Conservation (phyloP, 1,139 yeast genomes). For the Torulaspora pretoriensis region DNA sequence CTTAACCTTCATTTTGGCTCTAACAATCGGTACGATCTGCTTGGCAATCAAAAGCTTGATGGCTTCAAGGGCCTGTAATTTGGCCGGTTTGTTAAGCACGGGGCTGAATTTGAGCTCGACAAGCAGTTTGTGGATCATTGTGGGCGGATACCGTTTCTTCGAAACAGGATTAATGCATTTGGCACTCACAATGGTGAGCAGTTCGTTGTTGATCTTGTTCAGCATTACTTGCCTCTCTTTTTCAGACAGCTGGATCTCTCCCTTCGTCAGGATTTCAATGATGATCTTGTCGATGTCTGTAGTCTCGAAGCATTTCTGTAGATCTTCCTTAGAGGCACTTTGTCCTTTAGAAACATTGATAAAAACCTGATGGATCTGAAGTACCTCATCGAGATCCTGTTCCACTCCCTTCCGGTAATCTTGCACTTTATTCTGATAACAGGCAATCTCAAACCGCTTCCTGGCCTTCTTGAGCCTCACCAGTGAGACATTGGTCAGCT, state of each 20-base stretch:
- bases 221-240: slow-evolving; percentile 81
- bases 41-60: slow-evolving; percentile 69
- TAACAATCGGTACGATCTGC: slow-evolving; percentile 85
- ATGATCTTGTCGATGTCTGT: slow-evolving; percentile 72
- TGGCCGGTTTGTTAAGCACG: slow-evolving; percentile 74
- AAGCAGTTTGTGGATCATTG: slow-evolving; percentile 87
- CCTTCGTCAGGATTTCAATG: slow-evolving; percentile 75
- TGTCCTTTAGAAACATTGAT: slow-evolving; percentile 91
- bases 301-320: slow-evolving; percentile 68
- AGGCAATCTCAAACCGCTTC: slow-evolving; percentile 89
- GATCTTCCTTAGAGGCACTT: slow-evolving; percentile 85
- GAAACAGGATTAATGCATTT: slow-evolving; percentile 89
- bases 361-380: slow-evolving; percentile 94
- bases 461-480: slow-evolving; percentile 88
- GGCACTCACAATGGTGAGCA: slow-evolving; percentile 76
- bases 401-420: slow-evolving; percentile 88
- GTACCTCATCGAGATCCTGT: slow-evolving; percentile 89
- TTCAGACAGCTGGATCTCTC: slow-evolving; percentile 91
- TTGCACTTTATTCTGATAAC: slow-evolving; percentile 94
- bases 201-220: slow-evolving; percentile 75
- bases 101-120: slow-evolving; percentile 77
- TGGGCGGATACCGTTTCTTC: slow-evolving; percentile 87
- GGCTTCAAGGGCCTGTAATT: slow-evolving; percentile 88
- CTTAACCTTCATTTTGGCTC: slow-evolving; percentile 90
- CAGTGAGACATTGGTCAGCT: slow-evolving; percentile 87